A percentile compares a stretch with the other conserved stretches of the same genome.
phyloP scores from a whole-genome alignment of 2,329 filamentous ascomycete genomes.

The Acrocalymma vagum region DNA sequence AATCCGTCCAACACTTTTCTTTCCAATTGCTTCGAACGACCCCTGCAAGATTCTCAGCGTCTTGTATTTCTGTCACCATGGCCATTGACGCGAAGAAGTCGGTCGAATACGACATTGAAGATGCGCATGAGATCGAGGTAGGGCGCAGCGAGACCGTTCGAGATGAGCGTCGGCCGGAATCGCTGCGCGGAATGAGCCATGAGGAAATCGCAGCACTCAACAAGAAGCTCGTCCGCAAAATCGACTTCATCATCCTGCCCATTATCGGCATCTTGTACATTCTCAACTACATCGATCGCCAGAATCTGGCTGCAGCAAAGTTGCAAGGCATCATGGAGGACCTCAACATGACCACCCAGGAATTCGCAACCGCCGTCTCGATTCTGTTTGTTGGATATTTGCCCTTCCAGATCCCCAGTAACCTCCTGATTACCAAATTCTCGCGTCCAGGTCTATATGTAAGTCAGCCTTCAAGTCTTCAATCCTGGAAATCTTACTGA shows the following conservation, averaged over 20 bases:
- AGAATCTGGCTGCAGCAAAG: conserved; percentile 27
- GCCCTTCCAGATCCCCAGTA: conserved; percentile 27
- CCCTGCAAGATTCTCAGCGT: too few relatives aligned
- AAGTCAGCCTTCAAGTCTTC: too few relatives aligned
- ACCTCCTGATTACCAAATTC: conserved; percentile 27
- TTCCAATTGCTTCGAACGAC: too few relatives aligned
- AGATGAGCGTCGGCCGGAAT: conserved; percentile 20
- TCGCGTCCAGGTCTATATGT: conserved; percentile 24
- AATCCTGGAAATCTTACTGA: too few relatives aligned
- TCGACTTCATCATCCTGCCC: conserved; percentile 24
- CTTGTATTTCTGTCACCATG: too few relatives aligned
- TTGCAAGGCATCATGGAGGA: conserved; percentile 29
- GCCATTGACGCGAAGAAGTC: conserved; percentile 10
- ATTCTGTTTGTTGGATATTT: conserved; percentile 61
- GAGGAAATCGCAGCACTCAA: conserved; percentile 24
- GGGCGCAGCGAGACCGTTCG: conserved; percentile 8
- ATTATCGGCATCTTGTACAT: conserved; percentile 30
- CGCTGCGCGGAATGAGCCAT: conserved; percentile 19
- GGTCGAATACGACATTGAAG: conserved; percentile 1
- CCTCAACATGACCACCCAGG: conserved; percentile 26
- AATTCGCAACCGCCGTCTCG: conserved; percentile 51
- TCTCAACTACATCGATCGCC: conserved; percentile 29
- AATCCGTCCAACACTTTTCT: not conserved
- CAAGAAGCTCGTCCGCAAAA: conserved; percentile 24
- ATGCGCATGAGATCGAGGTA: conserved; percentile 12